Evolutionary conservation across 306 rosid species (phyloP).

Genomic region (barrel medic (Medicago truncatula)): DNA sequence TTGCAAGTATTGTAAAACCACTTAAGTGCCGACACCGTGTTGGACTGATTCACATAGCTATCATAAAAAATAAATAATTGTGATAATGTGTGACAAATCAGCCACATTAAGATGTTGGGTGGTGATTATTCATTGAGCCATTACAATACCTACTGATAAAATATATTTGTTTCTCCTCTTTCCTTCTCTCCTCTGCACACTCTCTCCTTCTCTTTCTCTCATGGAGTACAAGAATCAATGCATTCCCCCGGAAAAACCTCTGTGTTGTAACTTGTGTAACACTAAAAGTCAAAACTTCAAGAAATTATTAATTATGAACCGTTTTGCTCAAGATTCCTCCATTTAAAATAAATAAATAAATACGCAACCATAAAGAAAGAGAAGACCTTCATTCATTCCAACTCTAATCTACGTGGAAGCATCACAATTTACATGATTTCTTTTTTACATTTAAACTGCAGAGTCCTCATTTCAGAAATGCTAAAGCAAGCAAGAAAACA

Average conservation of each 20-base stretch:
- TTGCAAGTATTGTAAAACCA: conserved; percentile 16
- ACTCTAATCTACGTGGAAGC: no score
- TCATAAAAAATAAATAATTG: conserved; percentile 28
- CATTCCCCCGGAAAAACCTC: not conserved
- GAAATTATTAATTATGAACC: not conserved
- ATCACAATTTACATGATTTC: not conserved
- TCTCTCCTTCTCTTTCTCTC: not conserved
- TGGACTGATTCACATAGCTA: conserved; percentile 5
- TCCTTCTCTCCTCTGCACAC: not conserved
- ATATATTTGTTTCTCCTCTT: not conserved
- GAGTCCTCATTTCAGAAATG: not conserved
- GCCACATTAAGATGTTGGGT: conserved; percentile 26
- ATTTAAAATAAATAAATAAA: not conserved
- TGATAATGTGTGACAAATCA: conserved; percentile 11
- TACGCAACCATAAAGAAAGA: not conserved
- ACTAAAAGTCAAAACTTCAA: not conserved
- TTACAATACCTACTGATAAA: not conserved
- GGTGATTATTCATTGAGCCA: not conserved
- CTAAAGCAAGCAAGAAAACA: conserved; percentile 20
- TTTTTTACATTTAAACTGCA: not conserved
- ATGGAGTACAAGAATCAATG: not conserved
- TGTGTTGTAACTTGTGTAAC: not conserved
- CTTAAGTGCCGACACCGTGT: conserved; percentile 10
- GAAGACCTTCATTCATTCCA: no score
- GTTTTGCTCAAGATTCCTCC: not conserved